Conservation (phyloP, 768 basidiomycete species). For the Auricularia sp. region DNA sequence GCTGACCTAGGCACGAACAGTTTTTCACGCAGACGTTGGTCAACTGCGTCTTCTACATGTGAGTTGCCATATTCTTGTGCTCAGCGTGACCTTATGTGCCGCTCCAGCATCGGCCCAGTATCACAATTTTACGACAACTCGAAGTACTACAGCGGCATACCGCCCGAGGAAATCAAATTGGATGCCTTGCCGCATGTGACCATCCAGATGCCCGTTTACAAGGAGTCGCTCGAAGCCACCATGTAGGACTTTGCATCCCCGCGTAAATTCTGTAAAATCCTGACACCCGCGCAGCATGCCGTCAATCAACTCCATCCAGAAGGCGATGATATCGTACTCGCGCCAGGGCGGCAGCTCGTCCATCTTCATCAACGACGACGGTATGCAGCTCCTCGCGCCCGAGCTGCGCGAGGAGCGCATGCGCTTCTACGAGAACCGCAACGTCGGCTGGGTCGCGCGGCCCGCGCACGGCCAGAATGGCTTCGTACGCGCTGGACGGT, state of each 20-base stretch:
- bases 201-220: conserved; percentile 51
- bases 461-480: conserved; percentile 24
- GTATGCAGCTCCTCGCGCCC: conserved; percentile 26
- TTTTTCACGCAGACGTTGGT: conserved; percentile 10
- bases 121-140: conserved; percentile 42
- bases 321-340: conserved; percentile 28
- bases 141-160: conserved; percentile 40
- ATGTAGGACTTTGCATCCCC: conserved; percentile 13
- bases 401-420: conserved; percentile 18
- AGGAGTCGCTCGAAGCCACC: conserved; percentile 41
- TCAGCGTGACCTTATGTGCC: neutral
- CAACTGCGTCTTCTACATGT: conserved; percentile 28
- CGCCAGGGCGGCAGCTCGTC: conserved; percentile 47
- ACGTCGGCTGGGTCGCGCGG: conserved; percentile 77
- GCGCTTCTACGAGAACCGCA: conserved; percentile 40
- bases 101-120: conserved; percentile 36
- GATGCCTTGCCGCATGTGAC: conserved; percentile 37
- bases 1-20: too few species aligned
- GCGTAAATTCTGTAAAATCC: too few species aligned
- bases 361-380: conserved; percentile 57
- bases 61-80: conserved; percentile 19
- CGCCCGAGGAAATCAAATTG: conserved; percentile 29
- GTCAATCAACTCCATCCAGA: conserved; percentile 29
- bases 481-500: conserved; percentile 74
- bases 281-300: conserved; percentile 21